A percentile compares a stretch with the other conserved stretches of the same genome.
Conservation (phyloP, 176 grass and related monocot genomes). For the Echinochloa phyllopogon region DNA sequence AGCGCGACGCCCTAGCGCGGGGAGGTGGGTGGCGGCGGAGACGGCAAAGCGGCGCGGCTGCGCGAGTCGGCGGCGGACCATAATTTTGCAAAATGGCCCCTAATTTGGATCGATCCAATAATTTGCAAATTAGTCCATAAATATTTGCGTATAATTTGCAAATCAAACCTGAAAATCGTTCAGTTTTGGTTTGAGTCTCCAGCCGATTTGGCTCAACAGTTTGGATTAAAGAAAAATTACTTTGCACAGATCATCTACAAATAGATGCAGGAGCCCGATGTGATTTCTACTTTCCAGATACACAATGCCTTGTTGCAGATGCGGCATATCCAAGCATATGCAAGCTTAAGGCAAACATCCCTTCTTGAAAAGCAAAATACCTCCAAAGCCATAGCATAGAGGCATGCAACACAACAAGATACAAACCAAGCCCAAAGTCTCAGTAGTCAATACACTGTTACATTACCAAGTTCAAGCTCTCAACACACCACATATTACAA, state of each 20-base stretch:
- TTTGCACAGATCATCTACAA: neutral
- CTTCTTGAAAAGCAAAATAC: neutral
- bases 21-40: neutral
- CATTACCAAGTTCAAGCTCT: conserved; percentile 17
- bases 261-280: neutral
- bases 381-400: neutral
- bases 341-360: neutral
- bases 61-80: neutral
- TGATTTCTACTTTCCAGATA: neutral
- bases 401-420: neutral
- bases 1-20: neutral
- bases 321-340: neutral
- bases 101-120: neutral
- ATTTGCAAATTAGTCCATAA: neutral
- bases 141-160: neutral
- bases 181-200: neutral
- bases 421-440: neutral
- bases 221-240: neutral
- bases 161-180: neutral
- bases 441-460: neutral
- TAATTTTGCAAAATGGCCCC: neutral
- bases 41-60: neutral
- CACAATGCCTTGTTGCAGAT: neutral
- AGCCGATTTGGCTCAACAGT: neutral
- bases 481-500: neutral